A percentile compares a stretch with the other conserved stretches of the same genome.
Evolutionary conservation across 345 rosid genomes (phyloP).

Genomic region (Nasturtium officinale): DNA sequence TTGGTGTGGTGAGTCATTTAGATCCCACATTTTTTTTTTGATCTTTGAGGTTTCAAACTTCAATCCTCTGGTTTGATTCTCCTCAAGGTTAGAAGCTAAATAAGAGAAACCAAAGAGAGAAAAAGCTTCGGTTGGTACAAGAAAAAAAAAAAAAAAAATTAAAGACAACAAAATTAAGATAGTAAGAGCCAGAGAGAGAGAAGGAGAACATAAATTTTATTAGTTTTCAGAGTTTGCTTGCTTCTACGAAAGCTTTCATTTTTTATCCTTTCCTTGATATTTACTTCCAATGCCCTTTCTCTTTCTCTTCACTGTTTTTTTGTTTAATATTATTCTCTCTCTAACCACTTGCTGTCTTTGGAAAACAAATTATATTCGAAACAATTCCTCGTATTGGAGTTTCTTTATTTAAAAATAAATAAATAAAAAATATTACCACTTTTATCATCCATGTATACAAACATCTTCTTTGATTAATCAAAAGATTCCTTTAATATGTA

Average conservation of each 20-base stretch:
- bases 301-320: slow-evolving; percentile 20
- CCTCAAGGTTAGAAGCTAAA: slow-evolving; percentile 46
- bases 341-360: slow-evolving; percentile 54
- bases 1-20: slow-evolving; percentile 40
- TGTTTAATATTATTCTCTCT: slow-evolving; percentile 37
- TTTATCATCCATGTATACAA: slow-evolving; percentile 36
- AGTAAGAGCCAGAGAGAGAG: slow-evolving; percentile 41
- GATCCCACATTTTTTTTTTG: slow-evolving; percentile 51
- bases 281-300: slow-evolving; percentile 35
- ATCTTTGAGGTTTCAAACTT: slow-evolving; percentile 33
- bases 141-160: neutral
- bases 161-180: slow-evolving; percentile 5
- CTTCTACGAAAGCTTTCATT: slow-evolving; percentile 56
- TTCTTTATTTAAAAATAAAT: slow-evolving; percentile 8
- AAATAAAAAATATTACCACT: slow-evolving; percentile 6
- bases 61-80: slow-evolving; percentile 44
- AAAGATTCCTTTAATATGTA: slow-evolving; percentile 40
- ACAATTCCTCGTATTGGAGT: slow-evolving; percentile 39
- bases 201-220: neutral
- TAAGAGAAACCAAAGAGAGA: slow-evolving; percentile 41
- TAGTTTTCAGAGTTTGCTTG: slow-evolving; percentile 40
- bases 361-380: slow-evolving; percentile 43
- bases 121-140: slow-evolving; percentile 33
- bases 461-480: slow-evolving; percentile 37
- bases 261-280: slow-evolving; percentile 42